Evolutionary conservation across 345 rosid species (phyloP).

Genomic region (Eucalyptus regnans): DNA sequence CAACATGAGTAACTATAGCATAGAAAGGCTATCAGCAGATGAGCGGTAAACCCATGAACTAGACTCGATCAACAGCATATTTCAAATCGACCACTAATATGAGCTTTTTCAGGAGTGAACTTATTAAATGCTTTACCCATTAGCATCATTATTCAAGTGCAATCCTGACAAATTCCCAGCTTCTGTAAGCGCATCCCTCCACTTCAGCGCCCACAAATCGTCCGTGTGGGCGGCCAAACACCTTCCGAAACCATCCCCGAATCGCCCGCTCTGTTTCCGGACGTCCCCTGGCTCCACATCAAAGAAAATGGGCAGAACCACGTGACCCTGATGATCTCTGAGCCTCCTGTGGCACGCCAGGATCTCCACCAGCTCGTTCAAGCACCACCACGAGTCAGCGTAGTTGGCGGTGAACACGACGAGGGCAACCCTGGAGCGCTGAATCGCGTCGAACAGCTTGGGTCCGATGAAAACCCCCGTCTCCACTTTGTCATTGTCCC

Average conservation of each 20-base stretch:
- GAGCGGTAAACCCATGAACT: not conserved
- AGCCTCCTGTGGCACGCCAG: no score
- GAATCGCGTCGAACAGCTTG: no score
- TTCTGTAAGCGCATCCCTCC: not conserved
- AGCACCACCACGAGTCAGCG: no score
- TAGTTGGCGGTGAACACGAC: not conserved
- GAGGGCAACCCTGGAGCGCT: not conserved
- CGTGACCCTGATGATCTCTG: no score
- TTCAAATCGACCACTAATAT: not conserved
- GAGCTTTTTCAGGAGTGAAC: not conserved
- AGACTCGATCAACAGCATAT: not conserved
- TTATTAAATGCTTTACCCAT: not conserved
- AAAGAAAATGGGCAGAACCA: no score
- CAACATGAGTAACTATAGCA: not conserved
- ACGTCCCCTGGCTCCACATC: no score
- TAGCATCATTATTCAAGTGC: not conserved
- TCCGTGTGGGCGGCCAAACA: not conserved
- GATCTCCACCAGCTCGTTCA: no score
- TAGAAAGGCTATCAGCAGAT: not conserved
- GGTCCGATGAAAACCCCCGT: accelerated
- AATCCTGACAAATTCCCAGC: not conserved
- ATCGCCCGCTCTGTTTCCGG: no score
- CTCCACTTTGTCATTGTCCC: no score
- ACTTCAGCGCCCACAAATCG: not conserved
- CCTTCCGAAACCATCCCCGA: not conserved